Base-by-base conservation (phyloP, 768 basidiomycete genomes). In the Tubosaeta sp. region DNA sequence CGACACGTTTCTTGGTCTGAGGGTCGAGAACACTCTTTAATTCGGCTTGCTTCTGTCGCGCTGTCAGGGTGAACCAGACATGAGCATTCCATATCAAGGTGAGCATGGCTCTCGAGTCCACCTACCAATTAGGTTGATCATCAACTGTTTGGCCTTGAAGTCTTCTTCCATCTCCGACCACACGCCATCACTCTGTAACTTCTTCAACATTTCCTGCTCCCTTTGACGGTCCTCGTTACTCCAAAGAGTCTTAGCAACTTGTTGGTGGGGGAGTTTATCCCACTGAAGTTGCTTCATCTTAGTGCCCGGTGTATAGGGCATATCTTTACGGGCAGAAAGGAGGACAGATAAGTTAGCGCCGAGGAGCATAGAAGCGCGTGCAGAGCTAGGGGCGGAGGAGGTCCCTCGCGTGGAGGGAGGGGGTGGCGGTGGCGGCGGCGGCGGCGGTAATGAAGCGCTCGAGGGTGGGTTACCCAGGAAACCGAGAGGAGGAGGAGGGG, bases 271-370 rank as follows among this genome's bases (percentile, higher is more conserved):
- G n/a, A 99, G 77, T 63, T 97, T 98, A 66, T 97, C 94, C 95
- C 95, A 99, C 64, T 97, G 94, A 49, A 99, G 74, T 66, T 97
- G 94, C 66, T 97, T 97, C 89, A 97, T 93, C 77, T 94, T 93
- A 31, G 83, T 88, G 53, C 79, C 84, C 2, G 94, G 90, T 29
- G 89, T 86, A 38, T 93, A 78, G 3, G 83, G 77, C 63, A 96
- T 81, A 62, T 92, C 90, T 69, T 97, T 97, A 44, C 92, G 87
- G 40, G 77, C 75, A 43, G 77, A 76, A 18, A 84, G 65, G 56
- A 85, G 68, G 27, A 75, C 74, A 56, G 74, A 77, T 42, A 87
- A 63, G 56, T 81, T 83, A 19, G 76, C 68, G 16, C 86, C 80
- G 2, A 83, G 67, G 8, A 86, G 68, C 60, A 80, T 71, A 14